phyloP scores from a whole-genome alignment of 1,284 basidiomycete genomes.

The Pseudozyma thailandica region DNA sequence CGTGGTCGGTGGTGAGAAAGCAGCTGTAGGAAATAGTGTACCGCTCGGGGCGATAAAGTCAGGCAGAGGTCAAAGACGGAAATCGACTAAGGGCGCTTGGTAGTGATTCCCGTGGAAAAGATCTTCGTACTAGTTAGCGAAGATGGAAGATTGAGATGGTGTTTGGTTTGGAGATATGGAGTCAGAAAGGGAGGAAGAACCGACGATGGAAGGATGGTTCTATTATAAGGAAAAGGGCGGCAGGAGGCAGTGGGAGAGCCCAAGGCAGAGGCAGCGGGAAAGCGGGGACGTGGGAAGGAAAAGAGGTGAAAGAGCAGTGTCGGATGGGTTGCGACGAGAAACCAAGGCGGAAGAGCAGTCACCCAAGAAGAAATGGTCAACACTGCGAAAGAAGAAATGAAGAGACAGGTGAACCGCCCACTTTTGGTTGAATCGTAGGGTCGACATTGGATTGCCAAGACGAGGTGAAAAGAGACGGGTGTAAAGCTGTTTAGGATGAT shows the following conservation, averaged over 20 bases:
- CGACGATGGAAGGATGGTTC: background rate
- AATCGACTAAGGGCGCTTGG: constrained; percentile 8
- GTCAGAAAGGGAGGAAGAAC: background rate
- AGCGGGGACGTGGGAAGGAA: background rate
- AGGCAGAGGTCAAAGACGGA: constrained; percentile 20
- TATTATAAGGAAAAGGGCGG: constrained; percentile 22
- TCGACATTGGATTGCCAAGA: background rate
- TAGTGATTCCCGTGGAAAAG: constrained; percentile 20
- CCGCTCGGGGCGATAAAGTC: constrained; percentile 23
- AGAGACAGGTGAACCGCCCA: background rate
- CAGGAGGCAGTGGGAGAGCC: constrained; percentile 17
- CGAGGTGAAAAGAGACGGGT: background rate
- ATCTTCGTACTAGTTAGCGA: constrained; percentile 13
- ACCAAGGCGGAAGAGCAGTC: constrained; percentile 10
- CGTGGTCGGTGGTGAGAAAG: constrained; percentile 46
- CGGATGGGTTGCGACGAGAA: background rate
- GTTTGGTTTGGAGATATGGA: constrained; percentile 21
- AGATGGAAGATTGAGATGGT: constrained; percentile 10
- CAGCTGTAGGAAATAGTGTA: constrained; percentile 50
- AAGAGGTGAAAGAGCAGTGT: constrained; percentile 6
- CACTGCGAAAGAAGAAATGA: constrained; percentile 1
- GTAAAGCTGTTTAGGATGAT: background rate
- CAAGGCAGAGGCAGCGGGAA: background rate
- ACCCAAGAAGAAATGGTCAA: background rate
- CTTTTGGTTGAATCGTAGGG: too few species aligned